Evolutionary conservation across 352 stramenopile species (phyloP).

Genomic region (Nothophytophthora sp.): DNA sequence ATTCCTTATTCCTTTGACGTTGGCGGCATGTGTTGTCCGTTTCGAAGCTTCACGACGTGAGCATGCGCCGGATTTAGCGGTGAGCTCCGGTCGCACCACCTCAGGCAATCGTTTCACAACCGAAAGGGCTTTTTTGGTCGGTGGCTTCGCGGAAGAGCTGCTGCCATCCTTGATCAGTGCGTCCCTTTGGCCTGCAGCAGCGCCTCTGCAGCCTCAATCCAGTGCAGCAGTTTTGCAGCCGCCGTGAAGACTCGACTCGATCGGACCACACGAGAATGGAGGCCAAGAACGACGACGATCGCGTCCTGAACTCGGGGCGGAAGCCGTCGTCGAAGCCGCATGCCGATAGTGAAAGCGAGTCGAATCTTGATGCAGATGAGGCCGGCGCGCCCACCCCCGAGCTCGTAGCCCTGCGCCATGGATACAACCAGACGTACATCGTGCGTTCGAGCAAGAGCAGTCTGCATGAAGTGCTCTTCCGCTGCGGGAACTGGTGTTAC

Average conservation of each 20-base stretch:
- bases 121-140: no score
- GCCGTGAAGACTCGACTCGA: conserved; percentile 6
- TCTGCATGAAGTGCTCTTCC: conserved; percentile 92
- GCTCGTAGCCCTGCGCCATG: conserved; percentile 78
- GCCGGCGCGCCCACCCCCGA: conserved; percentile 53
- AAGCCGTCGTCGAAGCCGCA: conserved; percentile 29
- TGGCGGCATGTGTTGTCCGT: no score
- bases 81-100: no score
- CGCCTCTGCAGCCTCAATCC: no score
- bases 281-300: conserved; percentile 45
- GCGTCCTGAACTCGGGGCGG: conserved; percentile 8
- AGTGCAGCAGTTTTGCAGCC: conserved; percentile 21
- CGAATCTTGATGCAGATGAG: conserved; percentile 40
- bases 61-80: no score
- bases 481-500: conserved; percentile 96
- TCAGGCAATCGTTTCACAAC: no score
- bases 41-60: no score
- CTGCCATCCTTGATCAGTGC: conserved; percentile 2
- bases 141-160: no score
- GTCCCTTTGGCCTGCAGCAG: conserved; percentile 7
- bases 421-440: conserved; percentile 94
- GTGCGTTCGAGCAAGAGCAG: conserved; percentile 68
- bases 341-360: conserved; percentile 20
- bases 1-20: no score
- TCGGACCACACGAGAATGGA: conserved; percentile 41